Evolutionary conservation across 495 filamentous ascomycete genomes (phyloP).

Genomic region (Lasiosphaeria ovina): DNA sequence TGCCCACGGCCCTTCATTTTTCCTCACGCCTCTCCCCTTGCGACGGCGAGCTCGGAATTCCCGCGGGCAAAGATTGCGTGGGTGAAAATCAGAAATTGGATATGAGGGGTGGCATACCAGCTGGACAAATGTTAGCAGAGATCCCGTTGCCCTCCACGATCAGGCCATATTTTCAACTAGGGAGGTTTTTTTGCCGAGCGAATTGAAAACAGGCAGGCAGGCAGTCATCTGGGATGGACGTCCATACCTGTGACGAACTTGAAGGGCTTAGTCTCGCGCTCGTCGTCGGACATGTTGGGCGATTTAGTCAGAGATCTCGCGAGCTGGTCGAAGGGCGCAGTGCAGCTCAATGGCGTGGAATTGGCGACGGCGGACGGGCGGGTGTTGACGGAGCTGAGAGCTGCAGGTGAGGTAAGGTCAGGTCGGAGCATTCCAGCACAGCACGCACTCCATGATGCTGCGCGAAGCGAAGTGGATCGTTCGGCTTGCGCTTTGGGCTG

Average conservation of each 20-base stretch:
- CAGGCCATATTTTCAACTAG: constrained; percentile 35
- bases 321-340: constrained; percentile 10
- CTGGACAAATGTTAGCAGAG: constrained; percentile 28
- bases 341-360: constrained; percentile 22
- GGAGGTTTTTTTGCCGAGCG: constrained; percentile 21
- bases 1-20: background rate
- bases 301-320: constrained; percentile 19
- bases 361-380: constrained; percentile 7
- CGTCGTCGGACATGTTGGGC: constrained; percentile 80
- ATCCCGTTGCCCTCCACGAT: constrained; percentile 7
- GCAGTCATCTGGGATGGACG: background rate
- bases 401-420: constrained; percentile 9
- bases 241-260: constrained; percentile 98
- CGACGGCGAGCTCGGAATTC: background rate
- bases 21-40: background rate
- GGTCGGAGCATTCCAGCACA: background rate
- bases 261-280: constrained; percentile 97
- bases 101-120: constrained; percentile 45
- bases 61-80: background rate
- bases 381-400: constrained; percentile 4
- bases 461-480: constrained; percentile 4
- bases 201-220: constrained; percentile 23
- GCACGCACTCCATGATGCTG: background rate
- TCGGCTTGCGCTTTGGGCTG: background rate
- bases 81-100: background rate